Evolutionary conservation across 257 asterid genomes (phyloP).

Genomic region (Salvia hispanica): DNA sequence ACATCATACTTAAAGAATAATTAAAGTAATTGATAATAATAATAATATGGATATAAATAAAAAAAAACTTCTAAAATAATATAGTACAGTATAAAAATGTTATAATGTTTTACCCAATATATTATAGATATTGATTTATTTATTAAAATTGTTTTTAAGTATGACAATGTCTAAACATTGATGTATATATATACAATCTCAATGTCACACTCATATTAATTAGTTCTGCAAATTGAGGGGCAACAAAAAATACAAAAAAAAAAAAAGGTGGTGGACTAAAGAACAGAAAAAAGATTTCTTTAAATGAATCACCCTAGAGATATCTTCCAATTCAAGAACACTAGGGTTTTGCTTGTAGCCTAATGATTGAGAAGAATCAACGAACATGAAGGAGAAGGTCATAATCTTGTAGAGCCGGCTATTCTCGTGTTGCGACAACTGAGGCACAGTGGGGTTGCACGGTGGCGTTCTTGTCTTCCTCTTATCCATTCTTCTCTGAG

Average conservation of each 20-base stretch:
- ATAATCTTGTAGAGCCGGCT: neutral
- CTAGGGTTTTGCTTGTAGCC: neutral
- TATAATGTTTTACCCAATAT: no score
- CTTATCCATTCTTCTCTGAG: slow-evolving; percentile 17
- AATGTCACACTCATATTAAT: neutral
- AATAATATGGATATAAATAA: no score
- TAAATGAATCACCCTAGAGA: neutral
- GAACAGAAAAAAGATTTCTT: neutral
- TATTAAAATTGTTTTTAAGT: no score
- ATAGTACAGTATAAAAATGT: no score
- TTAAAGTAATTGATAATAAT: no score
- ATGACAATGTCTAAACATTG: no score
- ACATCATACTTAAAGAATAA: no score
- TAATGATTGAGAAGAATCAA: slow-evolving; percentile 18
- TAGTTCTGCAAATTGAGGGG: neutral
- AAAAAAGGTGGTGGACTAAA: neutral
- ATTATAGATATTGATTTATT: no score
- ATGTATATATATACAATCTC: neutral
- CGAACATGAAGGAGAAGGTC: neutral
- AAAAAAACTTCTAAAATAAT: no score
- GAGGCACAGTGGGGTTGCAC: slow-evolving; percentile 35
- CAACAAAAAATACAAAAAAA: neutral
- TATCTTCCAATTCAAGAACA: neutral
- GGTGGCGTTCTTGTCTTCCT: slow-evolving; percentile 39
- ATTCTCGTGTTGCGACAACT: slow-evolving; percentile 37